These are phyloP conservation scores for Obba rivulosa DNA, from an alignment of 768 basidiomycete genomes.

Conservation along the genomic window DNA sequence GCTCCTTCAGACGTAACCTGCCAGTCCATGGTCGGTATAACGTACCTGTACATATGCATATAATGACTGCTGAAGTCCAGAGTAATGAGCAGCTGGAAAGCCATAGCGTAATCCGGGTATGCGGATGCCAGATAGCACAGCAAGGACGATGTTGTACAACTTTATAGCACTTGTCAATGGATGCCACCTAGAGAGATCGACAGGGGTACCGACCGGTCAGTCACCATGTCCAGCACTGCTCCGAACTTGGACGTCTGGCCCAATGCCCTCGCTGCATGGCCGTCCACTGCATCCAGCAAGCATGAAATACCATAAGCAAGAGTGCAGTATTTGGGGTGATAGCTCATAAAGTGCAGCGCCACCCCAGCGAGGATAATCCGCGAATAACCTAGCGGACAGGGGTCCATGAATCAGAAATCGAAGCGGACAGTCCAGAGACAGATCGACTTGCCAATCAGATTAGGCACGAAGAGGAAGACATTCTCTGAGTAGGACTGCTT, in stretches of 20 bases:
- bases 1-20: slow-evolving; percentile 4
- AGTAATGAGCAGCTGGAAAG: slow-evolving; percentile 93
- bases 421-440: background rate
- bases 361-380: slow-evolving; percentile 88
- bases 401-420: slow-evolving; percentile 4
- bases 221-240: slow-evolving; percentile 98
- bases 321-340: slow-evolving; percentile 90
- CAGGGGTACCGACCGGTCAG: slow-evolving; percentile 68
- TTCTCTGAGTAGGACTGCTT: slow-evolving; percentile 89
- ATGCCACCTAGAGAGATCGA: background rate
- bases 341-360: slow-evolving; percentile 89
- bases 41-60: slow-evolving; percentile 99
- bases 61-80: slow-evolving; percentile 98
- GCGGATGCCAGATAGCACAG: slow-evolving; percentile 89
- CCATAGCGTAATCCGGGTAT: slow-evolving; percentile 78
- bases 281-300: slow-evolving; percentile 92
- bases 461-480: slow-evolving; percentile 95
- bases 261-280: slow-evolving; percentile 82
- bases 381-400: slow-evolving; percentile 60
- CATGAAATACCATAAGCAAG: slow-evolving; percentile 86
- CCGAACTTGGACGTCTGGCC: slow-evolving; percentile 96
- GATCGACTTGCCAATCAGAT: slow-evolving; percentile 75
- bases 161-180: slow-evolving; percentile 26
- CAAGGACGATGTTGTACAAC: slow-evolving; percentile 94
- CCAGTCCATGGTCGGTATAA: background rate